Evolutionary conservation across 2,329 filamentous ascomycete genomes (phyloP), one percentile per base, ranked within the genome.

Genomic region (Rhynchosporium graminicola): DNA sequence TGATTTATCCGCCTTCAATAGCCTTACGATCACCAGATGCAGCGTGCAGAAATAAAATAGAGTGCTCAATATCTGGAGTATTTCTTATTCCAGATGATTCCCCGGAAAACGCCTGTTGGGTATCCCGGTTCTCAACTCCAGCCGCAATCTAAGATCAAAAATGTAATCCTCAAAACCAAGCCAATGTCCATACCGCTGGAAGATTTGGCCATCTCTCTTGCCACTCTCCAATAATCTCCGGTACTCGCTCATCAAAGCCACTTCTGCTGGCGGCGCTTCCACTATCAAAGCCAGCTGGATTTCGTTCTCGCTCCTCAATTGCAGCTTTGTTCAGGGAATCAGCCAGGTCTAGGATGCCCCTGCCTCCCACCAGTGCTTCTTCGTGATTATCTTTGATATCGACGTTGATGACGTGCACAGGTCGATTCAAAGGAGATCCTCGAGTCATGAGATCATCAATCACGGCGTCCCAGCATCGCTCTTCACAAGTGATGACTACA

Each of bases 311-410:
- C 77, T 97, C 94, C 74, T 93, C 87, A 33, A 77, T 81, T 0
- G 95, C 95, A 0, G 87, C 90, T 20, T 85, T 83, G 73, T 98
- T 98, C 63, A 99, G 79, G 38, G 86, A 87, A 72, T 94, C 86
- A 0, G 95, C 95, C 42, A 99, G 82, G 73, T 99, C 95, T 43
- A 98, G 82, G 63, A 99, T 99, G 50, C 91, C 95, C 69, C 89
- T 87, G 1, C 95, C 95, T 9, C 95, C 95, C 2, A 97, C 84
- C 28, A 94, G 82, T 0, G 95, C 95, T 77, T 99, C 95, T 75
- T 99, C 94, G 73, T 98, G 95, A 73, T 98, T 99, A 77, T 99
- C 95, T 76, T 90, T 94, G 73, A 99, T 99, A 75, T 99, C 95
- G 60, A 99, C 89, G 71, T 99, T 99, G 80, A 99, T 96, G 61